Percentiles rank a stretch among this genome's conserved stretches.
These are phyloP conservation scores for Fusarium sp. DNA, from an alignment of 2,329 filamentous ascomycete species.

Conservation along the genomic window DNA sequence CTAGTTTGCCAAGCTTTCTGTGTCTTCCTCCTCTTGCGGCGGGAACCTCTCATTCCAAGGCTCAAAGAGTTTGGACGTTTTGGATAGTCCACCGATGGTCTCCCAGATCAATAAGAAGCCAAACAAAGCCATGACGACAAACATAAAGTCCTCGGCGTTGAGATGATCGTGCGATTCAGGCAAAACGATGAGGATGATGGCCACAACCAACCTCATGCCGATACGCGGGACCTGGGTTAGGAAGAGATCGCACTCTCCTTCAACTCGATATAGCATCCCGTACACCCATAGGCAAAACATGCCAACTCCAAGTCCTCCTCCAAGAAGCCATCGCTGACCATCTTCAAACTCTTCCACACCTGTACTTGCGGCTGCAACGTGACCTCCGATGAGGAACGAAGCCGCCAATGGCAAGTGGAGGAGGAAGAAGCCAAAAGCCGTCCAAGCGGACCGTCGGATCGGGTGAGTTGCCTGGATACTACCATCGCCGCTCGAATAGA, in stretches of 20 bases:
- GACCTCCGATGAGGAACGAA: constrained; percentile 59
- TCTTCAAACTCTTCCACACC: constrained; percentile 53
- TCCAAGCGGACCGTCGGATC: constrained; percentile 56
- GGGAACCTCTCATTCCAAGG: constrained; percentile 47
- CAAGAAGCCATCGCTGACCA: constrained; percentile 60
- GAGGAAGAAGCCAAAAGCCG: constrained; percentile 58
- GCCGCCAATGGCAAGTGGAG: constrained; percentile 59
- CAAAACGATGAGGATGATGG: constrained; percentile 49
- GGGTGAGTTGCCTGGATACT: constrained; percentile 57
- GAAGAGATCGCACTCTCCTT: constrained; percentile 50
- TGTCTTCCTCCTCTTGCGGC: constrained; percentile 42
- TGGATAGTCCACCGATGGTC: constrained; percentile 52
- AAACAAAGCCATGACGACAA: constrained; percentile 56
- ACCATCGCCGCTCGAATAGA: constrained; percentile 62
- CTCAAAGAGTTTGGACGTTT: constrained; percentile 47
- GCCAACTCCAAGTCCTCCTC: constrained; percentile 58
- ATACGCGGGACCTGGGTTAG: constrained; percentile 50
- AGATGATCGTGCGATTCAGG: constrained; percentile 51
- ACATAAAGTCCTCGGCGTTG: constrained; percentile 51
- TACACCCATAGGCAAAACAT: constrained; percentile 58
- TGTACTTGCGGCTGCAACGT: constrained; percentile 57
- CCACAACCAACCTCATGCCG: constrained; percentile 48
- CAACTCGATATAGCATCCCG: constrained; percentile 54
- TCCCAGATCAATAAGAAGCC: constrained; percentile 58
- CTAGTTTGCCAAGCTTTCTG: constrained; percentile 23